Evolutionary conservation across 2,329 filamentous ascomycete species (phyloP).

Genomic region (Meredithiella fracta): DNA sequence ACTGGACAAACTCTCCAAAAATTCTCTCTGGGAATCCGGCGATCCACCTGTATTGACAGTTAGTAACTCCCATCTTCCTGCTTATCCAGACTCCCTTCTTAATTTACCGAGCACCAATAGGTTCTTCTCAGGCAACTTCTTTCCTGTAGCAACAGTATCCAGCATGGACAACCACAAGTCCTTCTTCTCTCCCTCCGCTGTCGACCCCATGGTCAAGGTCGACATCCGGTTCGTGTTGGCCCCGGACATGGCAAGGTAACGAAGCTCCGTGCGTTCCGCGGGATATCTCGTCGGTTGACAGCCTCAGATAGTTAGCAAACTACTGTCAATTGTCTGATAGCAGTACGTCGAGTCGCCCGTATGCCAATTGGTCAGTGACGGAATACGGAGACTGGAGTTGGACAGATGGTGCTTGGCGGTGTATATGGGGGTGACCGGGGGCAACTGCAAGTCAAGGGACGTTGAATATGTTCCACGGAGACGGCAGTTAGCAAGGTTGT

Average conservation of each 20-base stretch:
- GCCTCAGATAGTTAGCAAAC: background rate
- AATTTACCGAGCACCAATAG: conserved; percentile 62
- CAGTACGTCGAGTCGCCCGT: no score
- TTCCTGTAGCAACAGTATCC: conserved; percentile 76
- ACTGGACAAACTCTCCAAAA: conserved; percentile 49
- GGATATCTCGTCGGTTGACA: no score
- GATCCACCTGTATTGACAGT: conserved; percentile 45
- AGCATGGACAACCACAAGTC: conserved; percentile 93
- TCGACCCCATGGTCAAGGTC: conserved; percentile 39
- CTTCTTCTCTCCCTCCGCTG: conserved; percentile 52
- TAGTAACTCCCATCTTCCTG: background rate
- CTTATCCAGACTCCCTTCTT: background rate
- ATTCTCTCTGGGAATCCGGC: conserved; percentile 68
- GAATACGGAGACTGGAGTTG: no score
- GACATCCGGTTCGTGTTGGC: conserved; percentile 39
- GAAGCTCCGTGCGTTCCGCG: background rate
- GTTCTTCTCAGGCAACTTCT: conserved; percentile 82
- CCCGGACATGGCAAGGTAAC: conserved; percentile 25
- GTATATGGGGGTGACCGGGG: background rate
- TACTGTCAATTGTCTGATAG: no score
- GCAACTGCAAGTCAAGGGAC: background rate
- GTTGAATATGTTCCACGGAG: no score
- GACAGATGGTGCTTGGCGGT: no score
- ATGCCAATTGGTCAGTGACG: no score
- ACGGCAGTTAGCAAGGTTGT: no score